Conservation (phyloP, 2,329 filamentous ascomycete genomes). For the Pseudogymnoascus verrucosus region DNA sequence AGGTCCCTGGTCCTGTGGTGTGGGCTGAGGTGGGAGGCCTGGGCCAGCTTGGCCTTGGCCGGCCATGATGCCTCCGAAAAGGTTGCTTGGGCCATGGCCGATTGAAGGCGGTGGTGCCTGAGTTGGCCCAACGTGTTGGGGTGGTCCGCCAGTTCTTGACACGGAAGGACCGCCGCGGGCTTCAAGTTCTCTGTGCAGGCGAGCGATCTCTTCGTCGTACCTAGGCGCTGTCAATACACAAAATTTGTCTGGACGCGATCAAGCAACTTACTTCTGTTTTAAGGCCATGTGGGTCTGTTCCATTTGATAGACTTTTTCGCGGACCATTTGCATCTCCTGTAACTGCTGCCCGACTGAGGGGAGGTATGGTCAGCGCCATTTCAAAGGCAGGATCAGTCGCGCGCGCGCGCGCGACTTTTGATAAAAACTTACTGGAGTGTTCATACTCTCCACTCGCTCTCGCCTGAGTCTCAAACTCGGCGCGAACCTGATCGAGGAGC, state of each 20-base stretch:
- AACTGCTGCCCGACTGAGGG: conserved; percentile 77
- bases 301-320: conserved; percentile 86
- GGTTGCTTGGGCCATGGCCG: conserved; percentile 77
- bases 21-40: conserved; percentile 65
- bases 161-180: conserved; percentile 56
- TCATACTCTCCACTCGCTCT: conserved; percentile 81
- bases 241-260: neutral
- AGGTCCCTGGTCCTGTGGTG: conserved; percentile 51
- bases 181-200: conserved; percentile 82
- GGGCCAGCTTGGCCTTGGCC: conserved; percentile 79
- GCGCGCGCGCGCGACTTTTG: neutral
- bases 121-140: conserved; percentile 70
- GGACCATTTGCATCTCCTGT: conserved; percentile 88
- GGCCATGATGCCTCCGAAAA: conserved; percentile 95
- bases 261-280: conserved; percentile 72
- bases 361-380: neutral
- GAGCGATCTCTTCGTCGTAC: conserved; percentile 85
- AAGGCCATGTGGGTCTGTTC: conserved; percentile 83
- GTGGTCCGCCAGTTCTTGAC: conserved; percentile 63
- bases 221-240: conserved; percentile 38
- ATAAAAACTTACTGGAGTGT: conserved; percentile 70
- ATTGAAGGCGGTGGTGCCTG: conserved; percentile 80
- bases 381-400: neutral
- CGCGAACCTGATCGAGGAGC: conserved; percentile 81
- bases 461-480: conserved; percentile 82